phyloP scores from a whole-genome alignment of 2,329 filamentous ascomycete genomes.

The Capronia americana region DNA sequence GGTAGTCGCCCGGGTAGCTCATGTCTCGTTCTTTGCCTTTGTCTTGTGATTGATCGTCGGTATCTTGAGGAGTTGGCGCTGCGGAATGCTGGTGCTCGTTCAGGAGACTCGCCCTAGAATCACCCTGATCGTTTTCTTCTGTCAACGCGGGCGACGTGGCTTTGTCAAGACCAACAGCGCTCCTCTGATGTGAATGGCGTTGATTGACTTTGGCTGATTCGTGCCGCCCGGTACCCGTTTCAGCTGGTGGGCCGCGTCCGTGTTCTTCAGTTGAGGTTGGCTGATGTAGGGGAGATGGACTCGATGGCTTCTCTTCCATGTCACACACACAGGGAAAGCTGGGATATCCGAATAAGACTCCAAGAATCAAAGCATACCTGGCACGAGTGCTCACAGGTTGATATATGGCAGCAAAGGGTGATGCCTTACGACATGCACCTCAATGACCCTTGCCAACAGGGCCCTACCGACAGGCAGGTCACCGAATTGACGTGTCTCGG shows the following conservation, averaged over 20 bases:
- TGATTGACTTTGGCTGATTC: slow-evolving; percentile 1
- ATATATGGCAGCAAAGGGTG: slow-evolving; percentile 17
- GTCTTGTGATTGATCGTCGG: slow-evolving; percentile 10
- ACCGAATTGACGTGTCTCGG: slow-evolving; percentile 14
- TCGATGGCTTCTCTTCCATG: slow-evolving; percentile 28
- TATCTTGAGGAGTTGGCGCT: slow-evolving; percentile 13
- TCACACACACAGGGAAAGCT: slow-evolving; percentile 10
- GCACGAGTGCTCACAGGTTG: neutral
- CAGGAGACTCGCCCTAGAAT: neutral
- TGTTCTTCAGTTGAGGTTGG: slow-evolving; percentile 21
- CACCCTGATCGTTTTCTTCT: slow-evolving; percentile 10
- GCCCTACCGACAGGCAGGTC: slow-evolving; percentile 3
- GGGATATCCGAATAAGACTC: slow-evolving; percentile 5
- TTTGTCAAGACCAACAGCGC: slow-evolving; percentile 7
- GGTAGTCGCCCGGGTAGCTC: slow-evolving; percentile 21
- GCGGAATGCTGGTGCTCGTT: slow-evolving; percentile 18
- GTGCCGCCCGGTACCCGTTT: slow-evolving; percentile 2
- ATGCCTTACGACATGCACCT: slow-evolving; percentile 17
- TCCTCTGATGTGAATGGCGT: neutral
- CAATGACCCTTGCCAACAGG: slow-evolving; percentile 6
- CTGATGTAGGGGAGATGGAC: slow-evolving; percentile 16
- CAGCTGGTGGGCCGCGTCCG: slow-evolving; percentile 8
- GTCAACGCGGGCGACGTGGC: neutral
- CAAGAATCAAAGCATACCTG: slow-evolving; percentile 9
- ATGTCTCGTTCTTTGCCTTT: slow-evolving; percentile 33